Evolutionary conservation across 2,329 filamentous ascomycete species (phyloP).

Genomic region (Xylariaceae sp.): DNA sequence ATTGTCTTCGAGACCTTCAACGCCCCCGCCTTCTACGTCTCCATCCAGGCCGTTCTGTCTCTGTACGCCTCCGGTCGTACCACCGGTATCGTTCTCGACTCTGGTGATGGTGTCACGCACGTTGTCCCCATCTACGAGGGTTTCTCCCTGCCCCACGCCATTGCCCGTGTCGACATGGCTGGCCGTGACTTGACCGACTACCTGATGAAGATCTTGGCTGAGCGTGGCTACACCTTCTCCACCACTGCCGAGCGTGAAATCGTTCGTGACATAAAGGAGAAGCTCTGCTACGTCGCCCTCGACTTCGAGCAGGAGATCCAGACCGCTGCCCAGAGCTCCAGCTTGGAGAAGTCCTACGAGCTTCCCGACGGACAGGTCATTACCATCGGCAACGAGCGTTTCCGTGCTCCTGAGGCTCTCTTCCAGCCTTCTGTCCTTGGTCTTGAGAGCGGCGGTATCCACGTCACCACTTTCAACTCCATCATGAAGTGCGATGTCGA

Average conservation of each 20-base stretch:
- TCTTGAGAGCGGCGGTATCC: constrained; percentile 98
- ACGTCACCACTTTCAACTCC: constrained; percentile 99
- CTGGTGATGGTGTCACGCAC: constrained; percentile 99
- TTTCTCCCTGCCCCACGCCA: constrained; percentile 99
- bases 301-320: constrained; percentile 99
- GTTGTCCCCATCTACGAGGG: constrained; percentile 99
- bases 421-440: constrained; percentile 98
- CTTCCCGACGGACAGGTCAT: constrained; percentile 99
- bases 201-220: constrained; percentile 99
- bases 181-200: constrained; percentile 99
- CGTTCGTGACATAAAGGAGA: constrained; percentile 99
- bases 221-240: constrained; percentile 99
- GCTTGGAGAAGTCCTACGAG: constrained; percentile 99
- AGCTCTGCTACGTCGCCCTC: constrained; percentile 99
- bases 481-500: constrained; percentile 99
- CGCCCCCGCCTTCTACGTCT: constrained; percentile 99
- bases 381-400: constrained; percentile 99
- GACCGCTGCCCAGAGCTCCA: constrained; percentile 97
- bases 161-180: constrained; percentile 99
- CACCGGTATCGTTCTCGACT: constrained; percentile 99
- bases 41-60: constrained; percentile 98
- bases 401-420: constrained; percentile 98
- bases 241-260: constrained; percentile 99
- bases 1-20: constrained; percentile 99
- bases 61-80: constrained; percentile 99